phyloP scores from a whole-genome alignment of 1,284 basidiomycete species.

The Stygiomarasmius scandens region DNA sequence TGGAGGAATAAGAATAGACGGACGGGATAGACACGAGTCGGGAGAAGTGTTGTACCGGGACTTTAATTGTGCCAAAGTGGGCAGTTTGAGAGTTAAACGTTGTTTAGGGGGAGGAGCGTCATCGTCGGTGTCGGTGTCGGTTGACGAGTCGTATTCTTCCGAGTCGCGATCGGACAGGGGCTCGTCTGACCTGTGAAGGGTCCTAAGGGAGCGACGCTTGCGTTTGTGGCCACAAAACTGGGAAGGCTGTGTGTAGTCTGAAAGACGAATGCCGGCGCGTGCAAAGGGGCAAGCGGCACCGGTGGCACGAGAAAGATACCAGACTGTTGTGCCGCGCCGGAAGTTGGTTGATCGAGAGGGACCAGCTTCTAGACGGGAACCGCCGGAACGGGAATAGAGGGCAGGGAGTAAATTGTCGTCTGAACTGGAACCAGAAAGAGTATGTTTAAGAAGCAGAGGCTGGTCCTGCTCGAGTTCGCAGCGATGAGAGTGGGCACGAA shows the following conservation, averaged over 20 bases:
- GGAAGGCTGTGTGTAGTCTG: constrained; percentile 55
- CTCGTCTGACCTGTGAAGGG: constrained; percentile 12
- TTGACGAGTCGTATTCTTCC: constrained; percentile 44
- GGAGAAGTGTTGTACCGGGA: not conserved
- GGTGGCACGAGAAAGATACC: constrained; percentile 74
- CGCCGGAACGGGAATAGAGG: constrained; percentile 68
- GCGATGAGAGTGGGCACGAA: constrained; percentile 68
- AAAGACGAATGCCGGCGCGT: constrained; percentile 67
- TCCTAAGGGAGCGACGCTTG: constrained; percentile 49
- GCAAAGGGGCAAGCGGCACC: constrained; percentile 76
- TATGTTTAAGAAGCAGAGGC: constrained; percentile 71
- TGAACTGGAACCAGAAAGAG: constrained; percentile 65
- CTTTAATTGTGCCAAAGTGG: constrained; percentile 13
- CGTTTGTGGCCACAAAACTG: constrained; percentile 66
- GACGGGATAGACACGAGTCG: constrained; percentile 6
- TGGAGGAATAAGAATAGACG: constrained; percentile 12
- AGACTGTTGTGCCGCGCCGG: constrained; percentile 73
- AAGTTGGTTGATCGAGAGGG: constrained; percentile 64
- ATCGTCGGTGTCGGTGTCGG: constrained; percentile 11
- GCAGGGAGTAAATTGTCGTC: constrained; percentile 77
- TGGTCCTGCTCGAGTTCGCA: constrained; percentile 72
- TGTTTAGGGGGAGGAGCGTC: constrained; percentile 16
- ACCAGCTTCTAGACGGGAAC: constrained; percentile 51
- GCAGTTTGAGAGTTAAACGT: constrained; percentile 16
- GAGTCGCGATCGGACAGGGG: constrained; percentile 46